These are phyloP conservation scores for Backusella westeae DNA, from an alignment of 192 early-diverging fungal genomes.

Conservation along the genomic window DNA sequence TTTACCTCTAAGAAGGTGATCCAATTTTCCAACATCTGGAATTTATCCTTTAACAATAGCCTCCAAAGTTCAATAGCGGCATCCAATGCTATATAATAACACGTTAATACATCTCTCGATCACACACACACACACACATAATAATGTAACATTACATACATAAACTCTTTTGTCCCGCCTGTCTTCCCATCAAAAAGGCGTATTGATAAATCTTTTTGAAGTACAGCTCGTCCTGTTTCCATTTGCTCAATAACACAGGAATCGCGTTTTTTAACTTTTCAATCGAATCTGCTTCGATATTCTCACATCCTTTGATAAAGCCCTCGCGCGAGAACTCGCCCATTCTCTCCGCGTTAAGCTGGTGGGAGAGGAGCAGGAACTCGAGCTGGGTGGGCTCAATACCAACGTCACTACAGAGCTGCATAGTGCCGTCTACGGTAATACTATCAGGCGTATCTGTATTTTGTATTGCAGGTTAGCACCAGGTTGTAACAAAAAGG, in stretches of 20 bases:
- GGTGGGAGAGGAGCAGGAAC: conserved; percentile 67
- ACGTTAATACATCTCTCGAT: not conserved
- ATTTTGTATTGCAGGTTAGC: conserved; percentile 24
- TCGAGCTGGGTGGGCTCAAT: conserved; percentile 75
- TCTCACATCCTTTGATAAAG: conserved; percentile 75
- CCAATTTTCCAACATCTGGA: conserved; percentile 66
- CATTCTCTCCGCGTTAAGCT: conserved; percentile 68
- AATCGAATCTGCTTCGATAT: conserved; percentile 64
- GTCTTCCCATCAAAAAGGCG: conserved; percentile 72
- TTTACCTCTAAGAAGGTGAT: conserved; percentile 60
- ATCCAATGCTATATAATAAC: conserved; percentile 54
- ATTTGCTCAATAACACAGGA: conserved; percentile 41
- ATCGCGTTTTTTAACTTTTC: conserved; percentile 61
- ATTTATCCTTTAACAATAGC: conserved; percentile 60
- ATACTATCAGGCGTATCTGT: conserved; percentile 59
- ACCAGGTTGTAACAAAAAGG: not conserved
- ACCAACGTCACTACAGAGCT: conserved; percentile 64
- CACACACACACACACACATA: too few relatives aligned
- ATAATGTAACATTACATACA: conserved; percentile 37
- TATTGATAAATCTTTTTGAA: conserved; percentile 76
- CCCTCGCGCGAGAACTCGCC: conserved; percentile 67
- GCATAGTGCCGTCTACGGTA: conserved; percentile 68
- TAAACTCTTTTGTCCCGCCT: conserved; percentile 73
- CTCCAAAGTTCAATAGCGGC: conserved; percentile 75
- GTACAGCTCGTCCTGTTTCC: conserved; percentile 50